Evolutionary conservation across 306 rosid species (phyloP), one percentile per base, ranked within the genome.

Genomic region (Vicia villosa): DNA sequence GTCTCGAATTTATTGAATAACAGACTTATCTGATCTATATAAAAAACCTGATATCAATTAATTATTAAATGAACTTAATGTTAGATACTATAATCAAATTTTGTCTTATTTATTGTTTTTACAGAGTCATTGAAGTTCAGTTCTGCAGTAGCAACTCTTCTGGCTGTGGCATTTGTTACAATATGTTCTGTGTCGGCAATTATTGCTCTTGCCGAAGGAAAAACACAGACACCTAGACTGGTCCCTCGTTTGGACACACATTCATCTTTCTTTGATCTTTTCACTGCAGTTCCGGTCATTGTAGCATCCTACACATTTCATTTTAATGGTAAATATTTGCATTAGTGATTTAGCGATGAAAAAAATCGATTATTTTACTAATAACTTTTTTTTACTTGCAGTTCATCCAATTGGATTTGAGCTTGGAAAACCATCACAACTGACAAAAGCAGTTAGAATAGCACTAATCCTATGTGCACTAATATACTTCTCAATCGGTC

Each of bases 231-330:
- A 17, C 93, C 95, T 1, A 86, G 84, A 86, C 26, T 89, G 70
- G 2, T 91, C 32, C 99, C 99, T 21, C 57, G 81, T n/a, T 80
- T 94, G 66, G 86, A 86, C 73, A 37, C 63, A 8, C 82, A 80
- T 5, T 81, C 92, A 21, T 68, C 99, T 62, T 81, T 94, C 88
- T 87, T 94, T 32, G 95, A 94, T 28, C 95, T 94, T 6, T 94
- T 94, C 65, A 91, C 96, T 13, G 91, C 96, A 5, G 96, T 91
- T 32, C 99, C 97, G 0, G 97, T 94, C 74, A 83, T 94, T 2
- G 97, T 94, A 74, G 87, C 99, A 1, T 95, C 96, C 82, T 94
- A 91, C 86, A 89, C 96, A n/a, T 91, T 94, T 64, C 99, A 94
- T 71, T 94, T 91, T 69, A 94, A 91, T 50, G 96, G 99, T 63